Percentiles rank a stretch among this genome's conserved stretches.
These are phyloP conservation scores for Skeletonema costatum DNA, from an alignment of 108 stramenopile species.

Conservation along the genomic window DNA sequence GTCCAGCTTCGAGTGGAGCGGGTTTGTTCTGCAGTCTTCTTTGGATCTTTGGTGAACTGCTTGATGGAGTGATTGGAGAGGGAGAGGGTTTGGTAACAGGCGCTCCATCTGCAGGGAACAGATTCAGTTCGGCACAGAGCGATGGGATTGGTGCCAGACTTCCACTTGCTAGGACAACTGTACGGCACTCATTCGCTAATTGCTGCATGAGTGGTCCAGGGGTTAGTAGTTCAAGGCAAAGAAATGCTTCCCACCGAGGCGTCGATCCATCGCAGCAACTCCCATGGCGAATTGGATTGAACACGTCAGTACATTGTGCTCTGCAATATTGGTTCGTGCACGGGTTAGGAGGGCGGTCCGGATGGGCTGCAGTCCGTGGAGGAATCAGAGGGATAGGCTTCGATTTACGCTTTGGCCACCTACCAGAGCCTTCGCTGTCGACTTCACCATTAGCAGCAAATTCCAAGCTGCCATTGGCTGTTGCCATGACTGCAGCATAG, in stretches of 20 bases:
- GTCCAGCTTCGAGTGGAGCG: constrained; percentile 76
- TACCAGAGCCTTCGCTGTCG: constrained; percentile 14
- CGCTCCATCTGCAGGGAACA: constrained; percentile 27
- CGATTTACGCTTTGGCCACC: constrained; percentile 51
- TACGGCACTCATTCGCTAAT: constrained; percentile 51
- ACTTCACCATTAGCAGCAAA: constrained; percentile 48
- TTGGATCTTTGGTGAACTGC: constrained; percentile 1
- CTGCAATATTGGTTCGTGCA: constrained; percentile 45
- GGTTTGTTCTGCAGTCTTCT: constrained; percentile 64
- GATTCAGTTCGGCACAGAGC: constrained; percentile 72
- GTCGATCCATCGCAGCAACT: constrained; percentile 59
- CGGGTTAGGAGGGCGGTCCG: constrained; percentile 37
- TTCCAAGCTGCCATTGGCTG: constrained; percentile 67
- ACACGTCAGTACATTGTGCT: constrained; percentile 22
- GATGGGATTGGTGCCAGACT: constrained; percentile 71
- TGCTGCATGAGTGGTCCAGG: constrained; percentile 62
- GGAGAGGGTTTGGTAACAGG: not conserved
- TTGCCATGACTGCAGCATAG: constrained; percentile 48
- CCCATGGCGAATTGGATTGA: constrained; percentile 60
- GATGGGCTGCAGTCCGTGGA: constrained; percentile 43
- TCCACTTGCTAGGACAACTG: constrained; percentile 74
- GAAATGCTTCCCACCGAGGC: constrained; percentile 65
- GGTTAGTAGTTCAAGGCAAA: constrained; percentile 62
- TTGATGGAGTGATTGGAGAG: constrained; percentile 1
- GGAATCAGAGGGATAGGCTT: constrained; percentile 48